Conservation (phyloP, 148 eudicot genomes). For the Cornus florida region DNA sequence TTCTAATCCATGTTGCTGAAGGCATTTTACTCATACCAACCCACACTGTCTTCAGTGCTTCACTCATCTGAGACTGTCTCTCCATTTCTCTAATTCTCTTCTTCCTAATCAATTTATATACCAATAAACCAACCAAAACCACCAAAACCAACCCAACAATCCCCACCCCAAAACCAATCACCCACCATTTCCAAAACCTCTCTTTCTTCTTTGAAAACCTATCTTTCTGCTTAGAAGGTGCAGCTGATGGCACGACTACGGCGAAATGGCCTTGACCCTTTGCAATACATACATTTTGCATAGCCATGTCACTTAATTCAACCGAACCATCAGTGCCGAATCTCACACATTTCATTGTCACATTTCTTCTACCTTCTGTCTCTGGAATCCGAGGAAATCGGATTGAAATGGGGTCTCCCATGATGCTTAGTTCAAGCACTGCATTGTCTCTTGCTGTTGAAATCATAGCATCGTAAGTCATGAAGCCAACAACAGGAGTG, state of each 20-base stretch:
- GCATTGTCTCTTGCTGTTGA: not conserved
- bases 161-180: conserved; percentile 50
- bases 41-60: conserved; percentile 56
- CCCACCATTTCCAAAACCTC: conserved; percentile 55
- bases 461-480: conserved; percentile 40
- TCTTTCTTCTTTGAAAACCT: no score
- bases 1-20: conserved; percentile 67
- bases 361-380: not conserved
- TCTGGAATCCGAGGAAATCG: conserved; percentile 36
- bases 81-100: conserved; percentile 51
- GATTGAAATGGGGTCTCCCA: conserved; percentile 39
- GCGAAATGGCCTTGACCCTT: conserved; percentile 56
- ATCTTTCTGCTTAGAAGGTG: conserved; percentile 3
- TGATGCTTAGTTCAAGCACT: conserved; percentile 25
- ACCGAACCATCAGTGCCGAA: conserved; percentile 42
- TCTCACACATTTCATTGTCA: conserved; percentile 42
- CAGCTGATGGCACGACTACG: conserved; percentile 30
- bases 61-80: conserved; percentile 47
- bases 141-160: conserved; percentile 36
- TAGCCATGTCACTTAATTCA: conserved; percentile 42
- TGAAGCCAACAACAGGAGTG: conserved; percentile 54
- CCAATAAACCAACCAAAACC: conserved; percentile 21
- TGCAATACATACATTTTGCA: conserved; percentile 37
- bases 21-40: conserved; percentile 71
- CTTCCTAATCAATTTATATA: conserved; percentile 21